These are phyloP conservation scores for Phoenix dactylifera DNA, from an alignment of 176 grass and related monocot species.

Conservation along the genomic window DNA sequence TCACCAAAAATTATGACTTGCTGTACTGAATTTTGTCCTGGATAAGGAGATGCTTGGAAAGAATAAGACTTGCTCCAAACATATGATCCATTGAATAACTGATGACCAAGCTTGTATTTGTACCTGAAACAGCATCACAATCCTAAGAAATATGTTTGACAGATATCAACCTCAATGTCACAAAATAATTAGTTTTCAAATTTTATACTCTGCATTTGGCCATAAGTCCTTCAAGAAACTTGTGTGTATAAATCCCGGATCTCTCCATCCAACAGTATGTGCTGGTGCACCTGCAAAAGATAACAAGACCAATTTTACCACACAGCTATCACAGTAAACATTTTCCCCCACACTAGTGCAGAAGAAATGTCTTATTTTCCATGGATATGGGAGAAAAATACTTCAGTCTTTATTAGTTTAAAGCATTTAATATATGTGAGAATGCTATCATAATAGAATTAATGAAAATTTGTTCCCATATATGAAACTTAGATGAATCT, in stretches of 20 bases:
- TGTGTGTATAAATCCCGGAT: constrained; percentile 91
- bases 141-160: too few relatives aligned
- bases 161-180: too few relatives aligned
- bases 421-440: too few relatives aligned
- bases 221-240: constrained; percentile 63
- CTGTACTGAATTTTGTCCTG: constrained; percentile 76
- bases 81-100: constrained; percentile 27
- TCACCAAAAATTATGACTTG: constrained; percentile 79
- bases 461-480: too few relatives aligned
- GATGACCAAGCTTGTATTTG: constrained; percentile 65
- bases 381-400: too few relatives aligned
- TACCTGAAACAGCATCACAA: constrained; percentile 28
- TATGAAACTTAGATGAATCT: too few relatives aligned
- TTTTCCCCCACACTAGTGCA: too few relatives aligned
- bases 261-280: constrained; percentile 82
- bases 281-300: constrained; percentile 56
- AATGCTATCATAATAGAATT: too few relatives aligned
- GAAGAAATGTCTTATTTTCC: too few relatives aligned
- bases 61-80: constrained; percentile 63
- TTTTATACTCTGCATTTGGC: constrained; percentile 57
- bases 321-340: too few relatives aligned
- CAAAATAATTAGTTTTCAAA: background rate
- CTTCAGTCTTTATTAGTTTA: too few relatives aligned
- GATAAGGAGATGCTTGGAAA: constrained; percentile 65
- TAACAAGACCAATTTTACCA: background rate